These are phyloP conservation scores for Crithidia sp. DNA, from an alignment of 208 protist species.

Conservation along the genomic window DNA sequence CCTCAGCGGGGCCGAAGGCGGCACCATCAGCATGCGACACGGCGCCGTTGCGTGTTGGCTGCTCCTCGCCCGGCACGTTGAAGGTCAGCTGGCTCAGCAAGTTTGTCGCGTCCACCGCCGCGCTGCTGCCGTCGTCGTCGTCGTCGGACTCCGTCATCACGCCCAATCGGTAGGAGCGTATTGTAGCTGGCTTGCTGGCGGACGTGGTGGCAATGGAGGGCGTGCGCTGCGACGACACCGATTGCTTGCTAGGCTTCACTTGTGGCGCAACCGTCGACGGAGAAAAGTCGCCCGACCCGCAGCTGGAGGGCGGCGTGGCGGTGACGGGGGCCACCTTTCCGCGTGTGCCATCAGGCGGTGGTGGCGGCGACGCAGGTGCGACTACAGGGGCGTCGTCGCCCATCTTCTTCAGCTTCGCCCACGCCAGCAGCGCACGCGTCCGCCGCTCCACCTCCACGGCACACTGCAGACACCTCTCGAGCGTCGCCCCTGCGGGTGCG, in stretches of 20 bases:
- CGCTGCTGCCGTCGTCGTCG: neutral
- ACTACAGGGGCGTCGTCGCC: neutral
- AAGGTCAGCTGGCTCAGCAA: neutral
- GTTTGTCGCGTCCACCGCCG: neutral
- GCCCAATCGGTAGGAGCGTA: too few species aligned
- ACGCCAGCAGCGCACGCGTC: neutral
- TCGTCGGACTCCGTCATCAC: neutral
- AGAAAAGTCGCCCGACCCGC: too few species aligned
- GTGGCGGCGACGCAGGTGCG: neutral
- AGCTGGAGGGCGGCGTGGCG: too few species aligned
- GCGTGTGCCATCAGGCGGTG: too few species aligned
- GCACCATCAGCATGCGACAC: too few species aligned
- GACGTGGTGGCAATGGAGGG: too few species aligned
- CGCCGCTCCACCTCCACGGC: neutral
- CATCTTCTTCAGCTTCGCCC: conserved; percentile 2
- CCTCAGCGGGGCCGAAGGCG: neutral
- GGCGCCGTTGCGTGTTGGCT: neutral
- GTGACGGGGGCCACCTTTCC: too few species aligned
- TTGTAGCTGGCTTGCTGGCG: too few species aligned
- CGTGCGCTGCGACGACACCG: too few species aligned
- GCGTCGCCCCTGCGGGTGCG: neutral
- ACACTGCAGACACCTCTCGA: neutral
- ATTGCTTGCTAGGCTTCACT: too few species aligned
- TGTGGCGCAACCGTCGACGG: too few species aligned
- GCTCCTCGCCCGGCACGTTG: neutral